Evolutionary conservation across 2,329 filamentous ascomycete genomes (phyloP).

Genomic region (Beauveria sp.): DNA sequence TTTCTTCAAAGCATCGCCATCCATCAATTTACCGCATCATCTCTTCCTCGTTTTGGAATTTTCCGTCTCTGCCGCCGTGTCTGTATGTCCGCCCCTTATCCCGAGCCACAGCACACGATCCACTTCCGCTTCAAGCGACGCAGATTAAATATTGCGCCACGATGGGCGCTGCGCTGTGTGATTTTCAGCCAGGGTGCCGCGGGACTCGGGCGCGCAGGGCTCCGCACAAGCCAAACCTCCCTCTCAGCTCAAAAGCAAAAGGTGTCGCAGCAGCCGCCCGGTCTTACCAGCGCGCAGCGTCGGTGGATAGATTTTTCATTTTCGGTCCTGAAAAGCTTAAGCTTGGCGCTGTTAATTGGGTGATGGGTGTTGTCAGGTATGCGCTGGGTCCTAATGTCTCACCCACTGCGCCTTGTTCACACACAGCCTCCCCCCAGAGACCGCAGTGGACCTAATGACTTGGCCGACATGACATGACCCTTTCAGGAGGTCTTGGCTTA

Average conservation of each 20-base stretch:
- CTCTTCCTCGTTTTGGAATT: not conserved
- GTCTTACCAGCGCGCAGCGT: not conserved
- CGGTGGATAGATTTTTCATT: not conserved
- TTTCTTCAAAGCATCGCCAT: not conserved
- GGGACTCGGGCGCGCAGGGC: not conserved
- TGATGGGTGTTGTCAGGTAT: not conserved
- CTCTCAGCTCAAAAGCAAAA: not conserved
- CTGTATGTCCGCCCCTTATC: not conserved
- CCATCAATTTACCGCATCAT: not conserved
- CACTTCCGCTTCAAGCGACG: conserved; percentile 9
- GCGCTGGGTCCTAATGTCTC: not conserved
- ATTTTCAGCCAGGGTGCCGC: not conserved
- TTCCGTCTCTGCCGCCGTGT: not conserved
- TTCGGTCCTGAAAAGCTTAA: not conserved
- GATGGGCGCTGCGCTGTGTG: not conserved
- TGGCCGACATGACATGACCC: not conserved
- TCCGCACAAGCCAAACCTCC: not conserved
- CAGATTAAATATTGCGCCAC: not conserved
- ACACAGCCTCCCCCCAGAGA: not conserved
- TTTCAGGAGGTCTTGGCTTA: conserved; percentile 2
- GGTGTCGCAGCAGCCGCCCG: not conserved
- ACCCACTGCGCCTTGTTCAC: conserved; percentile 4
- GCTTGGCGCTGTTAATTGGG: not conserved
- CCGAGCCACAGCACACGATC: conserved; percentile 9
- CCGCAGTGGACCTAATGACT: not conserved